These are phyloP conservation scores for Ophiostoma perfectum DNA, from an alignment of 2,329 filamentous ascomycete species.

Conservation along the genomic window DNA sequence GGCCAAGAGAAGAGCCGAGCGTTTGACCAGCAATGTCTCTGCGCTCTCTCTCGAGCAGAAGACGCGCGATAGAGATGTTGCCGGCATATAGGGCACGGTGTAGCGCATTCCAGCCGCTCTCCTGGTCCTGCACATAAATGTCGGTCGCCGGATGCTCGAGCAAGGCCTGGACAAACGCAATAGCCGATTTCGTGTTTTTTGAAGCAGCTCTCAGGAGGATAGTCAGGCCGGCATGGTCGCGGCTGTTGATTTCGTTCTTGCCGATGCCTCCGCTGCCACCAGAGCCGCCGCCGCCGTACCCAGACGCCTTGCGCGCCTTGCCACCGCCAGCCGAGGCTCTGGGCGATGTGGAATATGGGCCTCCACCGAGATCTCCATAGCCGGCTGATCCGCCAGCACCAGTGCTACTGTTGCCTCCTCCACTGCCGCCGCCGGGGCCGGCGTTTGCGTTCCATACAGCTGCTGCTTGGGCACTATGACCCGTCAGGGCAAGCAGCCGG, in stretches of 20 bases:
- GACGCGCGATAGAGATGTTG: conserved; percentile 77
- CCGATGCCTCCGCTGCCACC: conserved; percentile 38
- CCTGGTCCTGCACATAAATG: conserved; percentile 77
- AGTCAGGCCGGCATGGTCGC: conserved; percentile 75
- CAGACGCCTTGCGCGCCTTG: conserved; percentile 52
- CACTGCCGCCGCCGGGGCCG: conserved; percentile 29
- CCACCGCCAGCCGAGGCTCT: conserved; percentile 20
- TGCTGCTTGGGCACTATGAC: conserved; percentile 50
- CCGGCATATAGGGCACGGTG: conserved; percentile 87
- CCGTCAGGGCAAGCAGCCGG: conserved; percentile 72
- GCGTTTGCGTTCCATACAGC: conserved; percentile 42
- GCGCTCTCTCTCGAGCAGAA: conserved; percentile 73
- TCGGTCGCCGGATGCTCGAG: conserved; percentile 79
- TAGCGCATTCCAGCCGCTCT: conserved; percentile 93
- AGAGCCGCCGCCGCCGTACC: conserved; percentile 38
- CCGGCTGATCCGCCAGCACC: conserved; percentile 30
- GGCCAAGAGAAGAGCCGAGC: conserved; percentile 51
- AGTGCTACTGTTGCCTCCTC: conserved; percentile 16
- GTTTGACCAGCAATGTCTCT: conserved; percentile 58
- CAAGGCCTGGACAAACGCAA: conserved; percentile 70
- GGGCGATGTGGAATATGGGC: conserved; percentile 17
- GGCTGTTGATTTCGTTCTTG: conserved; percentile 72
- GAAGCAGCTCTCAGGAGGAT: conserved; percentile 79
- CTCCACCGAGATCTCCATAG: conserved; percentile 23
- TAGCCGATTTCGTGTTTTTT: conserved; percentile 58